Evolutionary conservation across 1,139 yeast genomes (phyloP), one percentile per base, ranked within the genome.

Genomic region (Geotrichum carabidarum): DNA sequence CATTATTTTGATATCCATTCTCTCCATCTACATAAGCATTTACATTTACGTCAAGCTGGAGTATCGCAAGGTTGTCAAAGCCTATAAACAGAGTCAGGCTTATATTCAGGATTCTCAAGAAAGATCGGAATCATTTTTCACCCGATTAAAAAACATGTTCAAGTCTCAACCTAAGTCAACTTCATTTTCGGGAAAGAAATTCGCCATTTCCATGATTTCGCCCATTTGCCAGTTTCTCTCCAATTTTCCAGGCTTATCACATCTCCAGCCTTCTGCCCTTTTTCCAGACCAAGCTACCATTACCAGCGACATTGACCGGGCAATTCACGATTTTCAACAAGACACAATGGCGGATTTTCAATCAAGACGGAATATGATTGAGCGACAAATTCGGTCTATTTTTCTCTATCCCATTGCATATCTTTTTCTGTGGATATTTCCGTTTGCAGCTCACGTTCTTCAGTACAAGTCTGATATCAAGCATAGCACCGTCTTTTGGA

Each of bases 331-430:
- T 49, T 63, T 86, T 55, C 87, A 83, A 58, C 74, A 76, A 40
- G 85, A 83, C 53, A 80, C 83, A 57, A 75, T 83, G 68, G 76
- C 75, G 47, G 78, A 76, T 59, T 84, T 85, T 71, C 77, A 82
- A 58, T 71, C 75, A 55, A 75, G 93, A 31, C 83, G 87, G 60
- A 70, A 77, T 37, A 77, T 80, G 60, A 86, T 89, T 56, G 83
- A 84, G 65, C 82, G 83, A 58, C 96, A 89, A 70, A 82, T 88
- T 78, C 82, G 83, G 61, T 77, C 86, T 17, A 84, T 90, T 49
- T 88, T 90, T 67, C 77, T 90, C 45, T 90, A 90, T 67, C 97
- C 97, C 1, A 73, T 84, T 42, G 86, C 95, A 0, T 90, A 88
- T 68, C 75, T 87, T 54, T 75, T 86, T 42, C 71, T 89, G 50